phyloP scores from a whole-genome alignment of 2,329 filamentous ascomycete species.

The Achaetomium macrosporum region DNA sequence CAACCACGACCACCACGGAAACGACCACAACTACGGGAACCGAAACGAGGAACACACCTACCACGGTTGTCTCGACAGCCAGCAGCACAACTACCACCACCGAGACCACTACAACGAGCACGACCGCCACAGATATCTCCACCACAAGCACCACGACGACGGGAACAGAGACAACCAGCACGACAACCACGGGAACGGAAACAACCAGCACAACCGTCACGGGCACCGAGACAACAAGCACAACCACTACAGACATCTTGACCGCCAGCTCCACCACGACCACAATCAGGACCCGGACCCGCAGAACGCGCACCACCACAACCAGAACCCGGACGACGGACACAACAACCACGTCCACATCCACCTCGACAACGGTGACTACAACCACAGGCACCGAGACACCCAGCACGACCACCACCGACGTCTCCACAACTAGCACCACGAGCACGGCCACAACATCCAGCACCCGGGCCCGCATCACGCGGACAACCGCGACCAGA shows the following conservation, averaged over 20 bases:
- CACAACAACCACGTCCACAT: no score
- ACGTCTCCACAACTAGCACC: background rate
- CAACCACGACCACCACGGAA: no score
- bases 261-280: background rate
- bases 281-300: background rate
- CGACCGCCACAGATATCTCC: background rate
- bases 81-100: constrained; percentile 2
- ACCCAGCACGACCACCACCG: background rate
- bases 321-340: background rate
- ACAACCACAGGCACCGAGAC: background rate
- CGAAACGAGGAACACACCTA: background rate
- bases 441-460: background rate
- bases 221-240: no score
- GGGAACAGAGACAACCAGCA: background rate
- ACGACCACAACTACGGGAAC: no score
- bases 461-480: background rate
- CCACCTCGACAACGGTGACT: background rate
- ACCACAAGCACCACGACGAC: background rate
- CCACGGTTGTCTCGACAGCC: background rate
- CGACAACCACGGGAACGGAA: background rate
- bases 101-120: background rate
- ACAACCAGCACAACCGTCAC: background rate
- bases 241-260: no score
- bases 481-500: background rate
- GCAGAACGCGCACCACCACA: background rate